Evolutionary conservation across 2,329 filamentous ascomycete species (phyloP).

Genomic region (Diaporthe humulicola): DNA sequence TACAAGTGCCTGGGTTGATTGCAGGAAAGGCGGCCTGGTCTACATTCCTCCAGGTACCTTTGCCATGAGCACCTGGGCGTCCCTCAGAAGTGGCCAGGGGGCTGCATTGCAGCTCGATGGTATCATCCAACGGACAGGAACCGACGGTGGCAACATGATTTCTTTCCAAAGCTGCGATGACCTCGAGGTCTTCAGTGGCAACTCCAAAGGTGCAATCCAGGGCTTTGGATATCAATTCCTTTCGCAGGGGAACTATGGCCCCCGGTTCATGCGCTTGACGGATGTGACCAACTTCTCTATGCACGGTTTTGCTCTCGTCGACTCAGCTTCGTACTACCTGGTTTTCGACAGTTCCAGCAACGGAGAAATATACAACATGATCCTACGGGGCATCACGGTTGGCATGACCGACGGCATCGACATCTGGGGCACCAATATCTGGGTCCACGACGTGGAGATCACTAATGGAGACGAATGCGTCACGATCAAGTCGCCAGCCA

Average conservation of each 20-base stretch:
- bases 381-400: constrained; percentile 59
- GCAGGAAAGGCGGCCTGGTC: constrained; percentile 59
- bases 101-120: constrained; percentile 56
- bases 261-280: constrained; percentile 59
- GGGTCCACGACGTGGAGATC: constrained; percentile 69
- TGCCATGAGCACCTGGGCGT: constrained; percentile 40
- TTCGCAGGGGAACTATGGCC: constrained; percentile 49
- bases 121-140: constrained; percentile 40
- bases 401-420: constrained; percentile 69
- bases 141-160: constrained; percentile 43
- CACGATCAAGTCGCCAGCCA: constrained; percentile 64
- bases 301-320: constrained; percentile 61
- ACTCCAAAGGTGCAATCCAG: constrained; percentile 60
- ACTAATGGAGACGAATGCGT: constrained; percentile 73
- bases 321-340: constrained; percentile 60
- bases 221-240: constrained; percentile 63
- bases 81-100: constrained; percentile 36
- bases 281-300: constrained; percentile 60
- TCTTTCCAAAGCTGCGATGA: constrained; percentile 48
- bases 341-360: constrained; percentile 59
- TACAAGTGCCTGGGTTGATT: constrained; percentile 61
- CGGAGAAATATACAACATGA: constrained; percentile 64
- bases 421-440: constrained; percentile 66
- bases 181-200: constrained; percentile 60
- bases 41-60: constrained; percentile 41